These are phyloP conservation scores for Durusdinium trenchii DNA, from an alignment of 73 alveolate genomes.

Conservation along the genomic window DNA sequence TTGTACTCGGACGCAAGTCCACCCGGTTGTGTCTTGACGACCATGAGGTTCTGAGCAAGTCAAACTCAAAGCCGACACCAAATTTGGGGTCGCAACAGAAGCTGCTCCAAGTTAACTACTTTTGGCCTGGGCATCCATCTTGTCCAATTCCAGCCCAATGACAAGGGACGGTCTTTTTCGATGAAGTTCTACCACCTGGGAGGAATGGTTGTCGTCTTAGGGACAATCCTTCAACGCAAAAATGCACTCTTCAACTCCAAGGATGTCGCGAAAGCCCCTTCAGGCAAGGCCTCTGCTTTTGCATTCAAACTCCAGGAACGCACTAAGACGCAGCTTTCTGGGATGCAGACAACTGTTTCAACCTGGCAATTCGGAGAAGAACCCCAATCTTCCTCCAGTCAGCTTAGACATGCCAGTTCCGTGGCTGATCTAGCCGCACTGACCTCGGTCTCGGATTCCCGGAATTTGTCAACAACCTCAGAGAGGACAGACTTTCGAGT, in stretches of 20 bases:
- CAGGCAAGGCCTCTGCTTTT: conserved; percentile 27
- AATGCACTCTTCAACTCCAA: no score
- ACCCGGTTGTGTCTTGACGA: conserved; percentile 53
- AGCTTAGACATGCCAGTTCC: no score
- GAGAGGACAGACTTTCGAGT: no score
- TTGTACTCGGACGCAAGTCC: conserved; percentile 48
- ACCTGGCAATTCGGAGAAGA: no score
- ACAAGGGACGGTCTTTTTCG: neutral
- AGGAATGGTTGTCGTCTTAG: neutral
- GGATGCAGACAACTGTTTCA: no score
- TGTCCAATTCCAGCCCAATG: conserved; percentile 45
- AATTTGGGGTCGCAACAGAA: neutral
- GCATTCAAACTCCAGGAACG: no score
- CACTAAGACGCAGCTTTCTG: no score
- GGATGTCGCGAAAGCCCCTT: conserved; percentile 22
- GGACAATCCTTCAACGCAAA: neutral
- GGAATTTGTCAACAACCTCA: no score
- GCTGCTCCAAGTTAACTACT: no score
- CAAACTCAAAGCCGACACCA: neutral
- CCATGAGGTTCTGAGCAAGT: conserved; percentile 42
- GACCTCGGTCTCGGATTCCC: no score
- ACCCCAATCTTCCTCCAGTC: no score
- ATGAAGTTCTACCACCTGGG: neutral
- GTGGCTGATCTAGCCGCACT: no score
- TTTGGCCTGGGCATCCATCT: conserved; percentile 48